Evolutionary conservation across 2,329 filamentous ascomycete genomes (phyloP).

Genomic region (Sclerotinia subarctica): DNA sequence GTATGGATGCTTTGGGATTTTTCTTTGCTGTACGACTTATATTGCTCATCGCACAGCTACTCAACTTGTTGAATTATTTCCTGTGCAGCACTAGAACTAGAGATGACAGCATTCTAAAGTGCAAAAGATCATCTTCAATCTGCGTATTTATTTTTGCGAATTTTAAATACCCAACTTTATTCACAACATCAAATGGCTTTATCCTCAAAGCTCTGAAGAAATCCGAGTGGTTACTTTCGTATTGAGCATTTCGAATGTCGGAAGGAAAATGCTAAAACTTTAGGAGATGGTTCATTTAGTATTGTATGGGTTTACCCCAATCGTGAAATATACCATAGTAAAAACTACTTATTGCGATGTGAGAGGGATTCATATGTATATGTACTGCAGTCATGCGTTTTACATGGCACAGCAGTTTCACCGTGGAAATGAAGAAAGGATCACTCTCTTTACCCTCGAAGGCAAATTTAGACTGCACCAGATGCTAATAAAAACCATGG

Average conservation of each 20-base stretch:
- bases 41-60: background rate
- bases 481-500: background rate
- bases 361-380: background rate
- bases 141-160: background rate
- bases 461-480: no score
- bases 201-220: background rate
- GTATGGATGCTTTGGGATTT: no score
- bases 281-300: no score
- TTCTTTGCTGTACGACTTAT: no score
- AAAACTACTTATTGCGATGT: background rate
- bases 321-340: background rate
- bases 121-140: background rate
- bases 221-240: background rate
- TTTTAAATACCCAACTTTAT: background rate
- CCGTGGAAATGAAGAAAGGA: background rate
- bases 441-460: no score
- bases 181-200: background rate
- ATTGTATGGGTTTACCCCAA: background rate
- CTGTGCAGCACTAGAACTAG: no score
- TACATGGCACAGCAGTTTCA: background rate
- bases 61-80: background rate
- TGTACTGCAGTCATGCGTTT: background rate
- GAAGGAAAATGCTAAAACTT: background rate
- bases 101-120: background rate
- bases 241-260: background rate